These are phyloP conservation scores for Pseudogymnoascus sp. DNA, from an alignment of 2,329 filamentous ascomycete genomes.

Conservation along the genomic window DNA sequence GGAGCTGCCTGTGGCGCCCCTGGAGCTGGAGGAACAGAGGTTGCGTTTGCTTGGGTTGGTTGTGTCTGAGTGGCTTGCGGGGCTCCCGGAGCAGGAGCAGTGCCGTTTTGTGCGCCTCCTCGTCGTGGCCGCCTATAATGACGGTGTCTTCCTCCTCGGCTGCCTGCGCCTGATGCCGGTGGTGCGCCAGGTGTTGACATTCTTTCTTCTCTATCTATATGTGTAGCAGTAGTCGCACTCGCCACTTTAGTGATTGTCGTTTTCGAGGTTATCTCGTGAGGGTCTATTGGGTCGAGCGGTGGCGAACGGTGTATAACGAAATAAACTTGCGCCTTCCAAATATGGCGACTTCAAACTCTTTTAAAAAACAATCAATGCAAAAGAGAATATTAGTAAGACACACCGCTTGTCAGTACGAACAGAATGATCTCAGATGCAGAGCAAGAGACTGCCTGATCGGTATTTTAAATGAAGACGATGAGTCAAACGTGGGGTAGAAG, in stretches of 20 bases:
- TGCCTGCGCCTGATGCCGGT: background rate
- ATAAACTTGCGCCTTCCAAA: slow-evolving; percentile 1
- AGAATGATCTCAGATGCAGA: background rate
- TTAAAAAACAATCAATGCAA: background rate
- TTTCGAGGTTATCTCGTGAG: background rate
- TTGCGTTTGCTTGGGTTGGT: background rate
- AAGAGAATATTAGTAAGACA: slow-evolving; percentile 4
- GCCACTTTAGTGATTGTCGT: background rate
- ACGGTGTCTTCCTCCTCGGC: background rate
- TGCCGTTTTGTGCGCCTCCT: background rate
- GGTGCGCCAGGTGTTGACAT: slow-evolving; percentile 4
- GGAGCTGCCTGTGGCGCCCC: background rate
- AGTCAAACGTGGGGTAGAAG: slow-evolving; percentile 6
- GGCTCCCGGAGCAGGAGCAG: background rate
- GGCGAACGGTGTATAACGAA: background rate
- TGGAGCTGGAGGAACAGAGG: background rate
- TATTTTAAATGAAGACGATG: slow-evolving; percentile 2
- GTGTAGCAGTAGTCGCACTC: background rate
- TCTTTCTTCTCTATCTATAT: background rate
- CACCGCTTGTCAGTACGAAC: background rate
- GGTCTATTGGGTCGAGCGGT: background rate
- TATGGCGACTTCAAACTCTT: background rate
- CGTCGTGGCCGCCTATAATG: background rate
- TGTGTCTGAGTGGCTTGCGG: background rate
- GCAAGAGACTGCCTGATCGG: background rate